These are phyloP conservation scores for Penicillium flavigenum DNA, from an alignment of 495 filamentous ascomycete genomes.

Conservation along the genomic window DNA sequence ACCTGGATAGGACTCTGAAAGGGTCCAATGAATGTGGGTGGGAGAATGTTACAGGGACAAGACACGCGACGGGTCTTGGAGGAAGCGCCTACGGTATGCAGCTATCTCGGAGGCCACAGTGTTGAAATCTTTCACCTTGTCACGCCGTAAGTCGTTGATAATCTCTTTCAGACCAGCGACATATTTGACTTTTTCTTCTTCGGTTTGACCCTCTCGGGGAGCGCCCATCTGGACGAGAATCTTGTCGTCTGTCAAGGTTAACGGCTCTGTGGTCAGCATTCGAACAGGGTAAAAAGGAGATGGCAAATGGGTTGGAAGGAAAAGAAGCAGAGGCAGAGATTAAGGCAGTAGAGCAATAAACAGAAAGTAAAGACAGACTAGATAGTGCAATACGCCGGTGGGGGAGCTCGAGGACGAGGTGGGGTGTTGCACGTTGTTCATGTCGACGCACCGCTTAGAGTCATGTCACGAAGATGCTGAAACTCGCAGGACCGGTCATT, in stretches of 20 bases:
- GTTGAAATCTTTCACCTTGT: conserved; percentile 76
- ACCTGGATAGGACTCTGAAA: conserved; percentile 28
- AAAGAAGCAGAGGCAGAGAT: conserved; percentile 8
- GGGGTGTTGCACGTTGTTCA: conserved; percentile 34
- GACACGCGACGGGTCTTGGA: conserved; percentile 54
- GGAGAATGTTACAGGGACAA: conserved; percentile 45
- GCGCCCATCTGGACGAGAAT: conserved; percentile 81
- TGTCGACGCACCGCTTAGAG: conserved; percentile 74
- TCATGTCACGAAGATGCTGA: conserved; percentile 81
- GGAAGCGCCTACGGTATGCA: conserved; percentile 71
- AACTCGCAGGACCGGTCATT: conserved; percentile 65
- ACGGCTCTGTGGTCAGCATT: conserved; percentile 61
- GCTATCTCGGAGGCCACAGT: conserved; percentile 79
- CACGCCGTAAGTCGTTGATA: conserved; percentile 70
- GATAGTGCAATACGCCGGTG: conserved; percentile 11
- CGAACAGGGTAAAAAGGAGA: conserved; percentile 38
- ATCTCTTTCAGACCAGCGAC: conserved; percentile 71
- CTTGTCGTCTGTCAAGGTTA: conserved; percentile 71
- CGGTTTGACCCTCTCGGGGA: conserved; percentile 63
- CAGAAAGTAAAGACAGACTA: conserved; percentile 15
- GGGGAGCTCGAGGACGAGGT: conserved; percentile 15
- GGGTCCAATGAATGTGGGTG: not conserved
- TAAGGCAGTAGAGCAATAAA: conserved; percentile 13
- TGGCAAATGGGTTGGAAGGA: conserved; percentile 12
- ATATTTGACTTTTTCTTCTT: conserved; percentile 70